A percentile compares a stretch with the other conserved stretches of the same genome.
Conservation (phyloP, 2,329 filamentous ascomycete species). For the Nemania sp. region DNA sequence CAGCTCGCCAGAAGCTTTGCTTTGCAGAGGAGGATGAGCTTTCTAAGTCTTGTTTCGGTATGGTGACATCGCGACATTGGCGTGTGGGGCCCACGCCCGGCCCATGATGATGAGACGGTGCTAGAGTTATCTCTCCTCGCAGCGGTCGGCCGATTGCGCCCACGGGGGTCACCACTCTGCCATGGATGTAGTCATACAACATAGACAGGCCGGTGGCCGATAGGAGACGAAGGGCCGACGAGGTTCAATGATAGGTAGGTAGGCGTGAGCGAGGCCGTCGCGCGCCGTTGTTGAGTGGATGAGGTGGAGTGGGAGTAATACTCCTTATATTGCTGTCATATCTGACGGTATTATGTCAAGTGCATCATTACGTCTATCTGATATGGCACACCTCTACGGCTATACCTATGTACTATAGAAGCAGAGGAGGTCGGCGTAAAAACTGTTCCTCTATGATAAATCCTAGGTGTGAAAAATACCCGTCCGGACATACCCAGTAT, state of each 20-base stretch:
- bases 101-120: slow-evolving; percentile 23
- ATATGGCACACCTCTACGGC: no score
- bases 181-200: slow-evolving; percentile 19
- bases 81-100: slow-evolving; percentile 37
- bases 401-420: background rate
- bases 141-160: slow-evolving; percentile 33
- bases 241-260: background rate
- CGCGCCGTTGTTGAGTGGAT: background rate
- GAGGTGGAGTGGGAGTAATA: slow-evolving; percentile 25
- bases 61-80: slow-evolving; percentile 38
- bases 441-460: slow-evolving; percentile 1
- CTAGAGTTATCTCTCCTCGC: slow-evolving; percentile 28
- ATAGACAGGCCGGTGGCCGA: slow-evolving; percentile 12
- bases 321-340: slow-evolving; percentile 26
- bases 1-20: no score
- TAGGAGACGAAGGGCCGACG: slow-evolving; percentile 8
- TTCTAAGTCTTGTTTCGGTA: slow-evolving; percentile 37
- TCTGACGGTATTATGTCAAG: slow-evolving; percentile 14
- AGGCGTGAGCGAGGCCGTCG: slow-evolving; percentile 10
- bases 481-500: background rate
- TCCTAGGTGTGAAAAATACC: background rate
- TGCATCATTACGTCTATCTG: background rate
- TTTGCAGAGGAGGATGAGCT: slow-evolving; percentile 27
- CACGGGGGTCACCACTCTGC: slow-evolving; percentile 28
- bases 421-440: background rate